phyloP scores from a whole-genome alignment of 2,329 filamentous ascomycete species.

The Alternaria infectoria region DNA sequence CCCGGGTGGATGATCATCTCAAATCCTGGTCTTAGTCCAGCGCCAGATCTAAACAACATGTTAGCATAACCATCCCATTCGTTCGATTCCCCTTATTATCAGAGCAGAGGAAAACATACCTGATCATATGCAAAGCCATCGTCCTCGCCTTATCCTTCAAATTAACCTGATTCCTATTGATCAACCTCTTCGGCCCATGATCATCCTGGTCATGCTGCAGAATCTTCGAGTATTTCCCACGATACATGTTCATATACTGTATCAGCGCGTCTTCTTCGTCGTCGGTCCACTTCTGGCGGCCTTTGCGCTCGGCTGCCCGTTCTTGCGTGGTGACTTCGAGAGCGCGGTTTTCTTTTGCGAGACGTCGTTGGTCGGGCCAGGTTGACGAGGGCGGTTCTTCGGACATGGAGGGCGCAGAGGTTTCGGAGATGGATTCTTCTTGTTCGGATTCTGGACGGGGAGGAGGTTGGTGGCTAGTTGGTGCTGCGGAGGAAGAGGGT shows the following conservation, averaged over 20 bases:
- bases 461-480: slow-evolving; percentile 39
- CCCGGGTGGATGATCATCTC: slow-evolving; percentile 26
- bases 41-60: slow-evolving; percentile 27
- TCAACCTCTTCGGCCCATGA: slow-evolving; percentile 24
- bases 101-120: slow-evolving; percentile 34
- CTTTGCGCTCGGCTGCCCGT: slow-evolving; percentile 20
- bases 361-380: slow-evolving; percentile 18
- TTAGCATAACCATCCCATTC: slow-evolving; percentile 10
- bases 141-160: slow-evolving; percentile 55
- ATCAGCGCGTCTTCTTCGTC: slow-evolving; percentile 54
- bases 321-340: background rate
- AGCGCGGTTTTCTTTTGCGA: slow-evolving; percentile 25
- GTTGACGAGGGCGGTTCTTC: slow-evolving; percentile 28
- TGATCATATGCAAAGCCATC: slow-evolving; percentile 49
- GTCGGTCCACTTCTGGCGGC: slow-evolving; percentile 27
- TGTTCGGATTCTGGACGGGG: slow-evolving; percentile 6
- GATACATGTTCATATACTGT: slow-evolving; percentile 55
- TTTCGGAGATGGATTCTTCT: slow-evolving; percentile 33
- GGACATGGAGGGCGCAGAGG: slow-evolving; percentile 34
- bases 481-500: slow-evolving; percentile 26
- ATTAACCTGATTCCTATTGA: slow-evolving; percentile 58
- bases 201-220: slow-evolving; percentile 32
- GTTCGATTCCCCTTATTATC: too few species aligned
- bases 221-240: slow-evolving; percentile 58
- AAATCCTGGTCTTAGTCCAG: slow-evolving; percentile 38